Conservation (phyloP, 129 eudicot genomes). For the Silybum marianum region DNA sequence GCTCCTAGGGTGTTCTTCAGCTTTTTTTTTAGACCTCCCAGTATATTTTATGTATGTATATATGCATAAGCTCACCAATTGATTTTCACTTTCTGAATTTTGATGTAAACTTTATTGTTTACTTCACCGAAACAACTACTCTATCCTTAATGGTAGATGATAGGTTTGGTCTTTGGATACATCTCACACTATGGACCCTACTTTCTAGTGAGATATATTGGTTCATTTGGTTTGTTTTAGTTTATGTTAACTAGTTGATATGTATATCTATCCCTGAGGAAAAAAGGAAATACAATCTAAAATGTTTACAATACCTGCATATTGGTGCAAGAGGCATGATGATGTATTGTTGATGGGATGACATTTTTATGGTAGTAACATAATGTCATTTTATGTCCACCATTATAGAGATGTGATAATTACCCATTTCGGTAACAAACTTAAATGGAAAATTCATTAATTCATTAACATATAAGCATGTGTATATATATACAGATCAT, state of each 20-base stretch:
- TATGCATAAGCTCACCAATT: background rate
- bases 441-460: too few species aligned
- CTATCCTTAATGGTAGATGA: background rate
- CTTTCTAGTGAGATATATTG: background rate
- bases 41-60: too few species aligned
- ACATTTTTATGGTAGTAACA: background rate
- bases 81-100: background rate
- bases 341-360: slow-evolving; percentile 6
- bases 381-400: background rate
- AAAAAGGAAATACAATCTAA: background rate
- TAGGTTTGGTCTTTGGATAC: background rate
- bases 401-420: background rate
- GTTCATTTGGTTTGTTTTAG: background rate
- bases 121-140: too few species aligned
- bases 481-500: too few species aligned
- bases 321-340: slow-evolving; percentile 1
- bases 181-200: background rate
- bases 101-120: background rate
- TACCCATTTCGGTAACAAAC: too few species aligned
- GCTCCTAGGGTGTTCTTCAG: too few species aligned
- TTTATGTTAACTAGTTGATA: background rate
- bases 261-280: background rate
- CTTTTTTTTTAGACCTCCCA: too few species aligned
- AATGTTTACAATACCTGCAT: background rate
- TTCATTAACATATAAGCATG: too few species aligned